Evolutionary conservation across 768 basidiomycete genomes (phyloP).

Genomic region (Gloeopeniophorella convolvens): DNA sequence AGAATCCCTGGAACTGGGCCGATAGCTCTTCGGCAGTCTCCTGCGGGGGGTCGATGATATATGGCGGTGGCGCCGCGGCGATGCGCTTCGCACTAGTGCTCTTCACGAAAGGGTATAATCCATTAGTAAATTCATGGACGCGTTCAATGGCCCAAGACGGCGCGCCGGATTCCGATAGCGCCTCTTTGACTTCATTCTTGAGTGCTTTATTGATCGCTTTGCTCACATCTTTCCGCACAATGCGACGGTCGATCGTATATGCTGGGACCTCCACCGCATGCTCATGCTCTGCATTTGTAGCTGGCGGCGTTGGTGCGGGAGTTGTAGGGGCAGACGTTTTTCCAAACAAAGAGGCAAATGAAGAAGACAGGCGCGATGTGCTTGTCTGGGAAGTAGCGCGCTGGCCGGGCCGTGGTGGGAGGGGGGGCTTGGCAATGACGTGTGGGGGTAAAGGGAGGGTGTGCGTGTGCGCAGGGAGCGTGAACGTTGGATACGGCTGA

Average conservation of each 20-base stretch:
- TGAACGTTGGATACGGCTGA: constrained; percentile 42
- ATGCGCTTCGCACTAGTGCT: constrained; percentile 6
- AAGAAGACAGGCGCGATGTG: constrained; percentile 23
- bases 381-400: constrained; percentile 16
- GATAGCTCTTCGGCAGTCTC: constrained; percentile 48
- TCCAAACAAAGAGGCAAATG: constrained; percentile 22
- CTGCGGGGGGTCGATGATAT: constrained; percentile 38
- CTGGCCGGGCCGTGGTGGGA: constrained; percentile 27
- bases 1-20: constrained; percentile 65
- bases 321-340: constrained; percentile 14
- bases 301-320: constrained; percentile 13
- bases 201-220: constrained; percentile 48
- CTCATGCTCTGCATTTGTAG: constrained; percentile 26
- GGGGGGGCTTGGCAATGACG: constrained; percentile 22
- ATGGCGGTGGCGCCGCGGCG: constrained; percentile 18
- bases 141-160: constrained; percentile 57
- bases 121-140: constrained; percentile 47
- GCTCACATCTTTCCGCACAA: constrained; percentile 48
- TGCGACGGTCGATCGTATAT: constrained; percentile 47
- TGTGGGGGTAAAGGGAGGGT: constrained; percentile 31
- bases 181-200: constrained; percentile 47
- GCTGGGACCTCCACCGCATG: constrained; percentile 49
- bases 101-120: constrained; percentile 54
- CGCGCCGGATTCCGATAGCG: constrained; percentile 34
- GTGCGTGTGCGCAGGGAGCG: constrained; percentile 35